Conservation (phyloP, 1,139 yeast species). For the Saccharomycopsis hybrid region DNA sequence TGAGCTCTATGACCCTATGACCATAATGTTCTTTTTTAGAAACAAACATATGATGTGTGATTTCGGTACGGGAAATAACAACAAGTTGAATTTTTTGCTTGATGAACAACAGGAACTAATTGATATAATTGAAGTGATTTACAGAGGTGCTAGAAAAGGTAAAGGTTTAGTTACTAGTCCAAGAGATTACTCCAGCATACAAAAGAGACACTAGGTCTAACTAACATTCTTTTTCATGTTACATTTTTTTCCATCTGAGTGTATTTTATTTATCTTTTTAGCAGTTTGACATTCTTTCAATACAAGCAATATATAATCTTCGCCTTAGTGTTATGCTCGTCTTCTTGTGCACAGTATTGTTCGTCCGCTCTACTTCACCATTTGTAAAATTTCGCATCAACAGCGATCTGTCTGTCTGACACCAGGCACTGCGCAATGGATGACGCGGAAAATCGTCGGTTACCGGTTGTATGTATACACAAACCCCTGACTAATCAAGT, state of each 20-base stretch:
- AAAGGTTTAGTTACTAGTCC: slow-evolving; percentile 90
- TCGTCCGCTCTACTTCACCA: no score
- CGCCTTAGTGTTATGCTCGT: neutral
- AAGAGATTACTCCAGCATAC: slow-evolving; percentile 23
- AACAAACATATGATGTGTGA: slow-evolving; percentile 98
- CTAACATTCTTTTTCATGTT: neutral
- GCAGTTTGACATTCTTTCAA: neutral
- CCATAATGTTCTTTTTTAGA: slow-evolving; percentile 87
- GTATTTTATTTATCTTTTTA: neutral
- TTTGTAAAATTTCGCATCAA: no score
- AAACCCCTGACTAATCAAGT: no score
- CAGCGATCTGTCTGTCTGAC: no score
- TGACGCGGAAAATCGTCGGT: no score
- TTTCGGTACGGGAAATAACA: slow-evolving; percentile 96
- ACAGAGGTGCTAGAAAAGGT: slow-evolving; percentile 88
- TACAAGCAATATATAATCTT: neutral
- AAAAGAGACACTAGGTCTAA: slow-evolving; percentile 2
- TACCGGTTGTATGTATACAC: no score
- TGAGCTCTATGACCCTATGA: slow-evolving; percentile 84
- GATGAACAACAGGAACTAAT: slow-evolving; percentile 84
- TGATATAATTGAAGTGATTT: slow-evolving; percentile 84
- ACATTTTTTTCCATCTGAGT: neutral
- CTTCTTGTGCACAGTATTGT: no score
- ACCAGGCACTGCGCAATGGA: no score
- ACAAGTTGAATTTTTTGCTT: slow-evolving; percentile 77